phyloP scores from a whole-genome alignment of 257 asterid genomes.

The Nicotiana benthamiana region DNA sequence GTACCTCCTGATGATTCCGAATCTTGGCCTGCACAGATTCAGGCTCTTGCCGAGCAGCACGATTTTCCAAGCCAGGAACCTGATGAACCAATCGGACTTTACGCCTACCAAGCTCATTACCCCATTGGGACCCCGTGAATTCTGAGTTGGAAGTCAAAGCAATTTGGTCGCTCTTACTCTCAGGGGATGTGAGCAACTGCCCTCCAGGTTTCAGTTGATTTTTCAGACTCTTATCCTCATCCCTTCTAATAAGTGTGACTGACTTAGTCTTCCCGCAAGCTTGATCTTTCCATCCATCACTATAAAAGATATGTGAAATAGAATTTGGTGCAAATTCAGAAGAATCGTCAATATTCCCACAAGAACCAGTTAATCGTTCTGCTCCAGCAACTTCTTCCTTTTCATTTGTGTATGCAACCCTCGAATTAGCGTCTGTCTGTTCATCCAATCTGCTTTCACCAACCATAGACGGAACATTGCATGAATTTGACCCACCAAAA shows the following conservation, averaged over 20 bases:
- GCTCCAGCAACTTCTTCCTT: conserved; percentile 11
- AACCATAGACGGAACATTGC: conserved; percentile 25
- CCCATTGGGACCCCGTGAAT: conserved; percentile 20
- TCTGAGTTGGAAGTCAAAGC: conserved; percentile 28
- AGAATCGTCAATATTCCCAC: conserved; percentile 27
- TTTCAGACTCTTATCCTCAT: conserved; percentile 20
- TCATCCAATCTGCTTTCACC: conserved; percentile 27
- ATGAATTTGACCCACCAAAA: conserved; percentile 30
- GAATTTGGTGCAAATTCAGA: conserved; percentile 26
- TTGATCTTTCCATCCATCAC: conserved; percentile 20
- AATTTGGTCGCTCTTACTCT: conserved; percentile 17
- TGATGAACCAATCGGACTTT: conserved; percentile 18
- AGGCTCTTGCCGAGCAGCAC: conserved; percentile 19
- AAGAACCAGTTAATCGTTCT: conserved; percentile 20
- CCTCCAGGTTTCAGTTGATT: conserved; percentile 34
- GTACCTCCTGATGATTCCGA: conserved; percentile 25
- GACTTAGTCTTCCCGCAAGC: conserved; percentile 32
- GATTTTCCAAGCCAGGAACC: conserved; percentile 26
- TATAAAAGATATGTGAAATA: conserved; percentile 19
- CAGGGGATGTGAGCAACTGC: conserved; percentile 22
- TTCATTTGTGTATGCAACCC: not conserved
- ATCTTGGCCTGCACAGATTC: conserved; percentile 17
- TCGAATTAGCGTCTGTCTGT: conserved; percentile 4
- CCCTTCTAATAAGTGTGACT: conserved; percentile 23
- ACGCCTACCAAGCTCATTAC: conserved; percentile 23